Conservation (phyloP, 768 basidiomycete species). For the Tricholoma saponaceum region DNA sequence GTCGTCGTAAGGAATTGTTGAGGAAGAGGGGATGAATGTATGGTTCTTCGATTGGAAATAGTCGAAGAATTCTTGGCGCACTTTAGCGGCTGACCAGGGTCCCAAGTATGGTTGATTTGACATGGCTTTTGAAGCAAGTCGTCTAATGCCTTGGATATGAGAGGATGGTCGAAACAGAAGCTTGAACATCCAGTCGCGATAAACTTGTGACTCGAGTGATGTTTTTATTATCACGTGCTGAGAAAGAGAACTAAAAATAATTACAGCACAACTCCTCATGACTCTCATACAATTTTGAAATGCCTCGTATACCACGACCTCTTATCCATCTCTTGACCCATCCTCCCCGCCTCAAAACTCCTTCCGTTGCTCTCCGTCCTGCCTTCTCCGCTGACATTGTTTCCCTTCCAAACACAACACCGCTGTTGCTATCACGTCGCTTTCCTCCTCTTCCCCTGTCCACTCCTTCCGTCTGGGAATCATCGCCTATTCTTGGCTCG, state of each 20-base stretch:
- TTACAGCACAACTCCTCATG: not conserved
- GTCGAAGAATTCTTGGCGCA: slow-evolving; percentile 88
- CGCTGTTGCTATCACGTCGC: slow-evolving; percentile 21
- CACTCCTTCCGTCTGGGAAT: slow-evolving; percentile 14
- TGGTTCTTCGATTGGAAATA: slow-evolving; percentile 81
- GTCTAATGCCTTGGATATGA: slow-evolving; percentile 2
- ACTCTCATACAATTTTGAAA: not conserved
- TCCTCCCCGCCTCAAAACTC: slow-evolving; percentile 26
- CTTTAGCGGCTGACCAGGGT: slow-evolving; percentile 76
- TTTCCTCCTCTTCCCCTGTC: slow-evolving; percentile 19
- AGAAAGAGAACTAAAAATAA: too few species aligned
- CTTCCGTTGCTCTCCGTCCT: slow-evolving; percentile 13
- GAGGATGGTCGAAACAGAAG: slow-evolving; percentile 23
- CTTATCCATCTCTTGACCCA: slow-evolving; percentile 32
- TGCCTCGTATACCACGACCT: slow-evolving; percentile 42
- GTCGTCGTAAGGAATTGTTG: slow-evolving; percentile 96
- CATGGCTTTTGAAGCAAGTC: slow-evolving; percentile 27
- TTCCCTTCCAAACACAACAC: slow-evolving; percentile 10
- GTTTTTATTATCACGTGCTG: slow-evolving; percentile 17
- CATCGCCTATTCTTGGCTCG: slow-evolving; percentile 35
- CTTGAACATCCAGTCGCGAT: slow-evolving; percentile 7
- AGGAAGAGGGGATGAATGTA: slow-evolving; percentile 85
- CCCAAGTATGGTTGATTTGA: slow-evolving; percentile 31
- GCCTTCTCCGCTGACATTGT: slow-evolving; percentile 4
- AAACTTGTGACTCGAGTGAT: slow-evolving; percentile 18